A percentile compares a stretch with the other conserved stretches of the same genome.
Evolutionary conservation across 257 asterid genomes (phyloP).

Genomic region (Paraleonurus japonicus): DNA sequence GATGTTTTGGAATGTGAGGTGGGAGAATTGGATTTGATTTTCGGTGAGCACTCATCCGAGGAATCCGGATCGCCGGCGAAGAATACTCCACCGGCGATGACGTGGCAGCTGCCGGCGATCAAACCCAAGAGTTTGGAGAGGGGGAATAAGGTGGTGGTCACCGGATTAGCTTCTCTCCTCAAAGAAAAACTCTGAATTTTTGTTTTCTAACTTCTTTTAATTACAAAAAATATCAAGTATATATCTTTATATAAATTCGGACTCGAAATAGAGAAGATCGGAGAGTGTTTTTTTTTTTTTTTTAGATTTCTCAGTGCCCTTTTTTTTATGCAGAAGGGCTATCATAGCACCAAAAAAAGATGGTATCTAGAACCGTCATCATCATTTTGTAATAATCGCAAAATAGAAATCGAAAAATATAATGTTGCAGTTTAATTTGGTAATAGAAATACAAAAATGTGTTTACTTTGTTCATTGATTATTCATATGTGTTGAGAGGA

Average conservation of each 20-base stretch:
- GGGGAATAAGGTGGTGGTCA: slow-evolving; percentile 57
- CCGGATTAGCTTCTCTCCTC: slow-evolving; percentile 91
- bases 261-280: slow-evolving; percentile 25
- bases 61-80: slow-evolving; percentile 33
- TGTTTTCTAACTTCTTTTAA: slow-evolving; percentile 29
- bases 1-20: slow-evolving; percentile 42
- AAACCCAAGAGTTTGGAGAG: slow-evolving; percentile 60
- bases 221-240: slow-evolving; percentile 26
- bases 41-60: slow-evolving; percentile 45
- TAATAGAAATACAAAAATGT: background rate
- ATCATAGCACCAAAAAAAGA: slow-evolving; percentile 17
- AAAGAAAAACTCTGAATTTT: slow-evolving; percentile 60
- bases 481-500: background rate
- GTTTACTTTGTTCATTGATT: background rate
- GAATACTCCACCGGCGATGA: slow-evolving; percentile 30
- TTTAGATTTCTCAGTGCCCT: slow-evolving; percentile 1
- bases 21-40: slow-evolving; percentile 66
- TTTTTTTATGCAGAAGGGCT: slow-evolving; percentile 26
- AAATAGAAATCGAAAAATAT: background rate
- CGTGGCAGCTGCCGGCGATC: slow-evolving; percentile 85
- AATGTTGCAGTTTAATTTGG: background rate
- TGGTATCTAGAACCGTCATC: background rate
- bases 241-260: slow-evolving; percentile 29
- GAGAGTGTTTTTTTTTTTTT: slow-evolving; percentile 4
- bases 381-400: slow-evolving; percentile 34